A percentile compares a stretch with the other conserved stretches of the same genome.
Conservation (phyloP, 805 yeast species). For the Hanseniaspora vineae region DNA sequence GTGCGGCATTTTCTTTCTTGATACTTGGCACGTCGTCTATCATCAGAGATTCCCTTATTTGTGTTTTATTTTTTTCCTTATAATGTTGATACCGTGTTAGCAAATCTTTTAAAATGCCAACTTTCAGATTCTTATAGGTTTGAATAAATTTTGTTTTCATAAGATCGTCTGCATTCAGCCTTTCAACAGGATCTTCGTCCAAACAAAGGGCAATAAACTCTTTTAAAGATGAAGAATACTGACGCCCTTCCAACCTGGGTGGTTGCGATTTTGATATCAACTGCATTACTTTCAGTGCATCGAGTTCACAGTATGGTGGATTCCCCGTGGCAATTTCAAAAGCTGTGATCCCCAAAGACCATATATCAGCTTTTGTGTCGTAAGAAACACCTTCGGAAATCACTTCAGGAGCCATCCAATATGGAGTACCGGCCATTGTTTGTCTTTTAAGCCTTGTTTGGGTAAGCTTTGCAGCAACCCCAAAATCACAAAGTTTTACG, state of each 20-base stretch:
- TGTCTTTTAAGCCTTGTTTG: conserved; percentile 66
- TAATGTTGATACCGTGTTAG: conserved; percentile 60
- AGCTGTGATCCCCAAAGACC: conserved; percentile 93
- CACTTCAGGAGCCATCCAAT: conserved; percentile 99
- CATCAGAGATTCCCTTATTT: conserved; percentile 35
- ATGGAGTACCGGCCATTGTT: conserved; percentile 92
- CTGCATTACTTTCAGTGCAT: conserved; percentile 90
- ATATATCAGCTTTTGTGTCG: conserved; percentile 87
- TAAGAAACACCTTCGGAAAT: conserved; percentile 81
- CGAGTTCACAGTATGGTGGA: conserved; percentile 94
- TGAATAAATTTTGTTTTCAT: conserved; percentile 62
- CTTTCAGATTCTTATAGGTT: conserved; percentile 45
- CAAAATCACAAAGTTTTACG: conserved; percentile 91
- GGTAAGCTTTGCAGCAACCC: conserved; percentile 91
- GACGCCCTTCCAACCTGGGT: conserved; percentile 85
- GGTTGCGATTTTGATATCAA: conserved; percentile 88
- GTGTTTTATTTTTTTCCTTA: conserved; percentile 52
- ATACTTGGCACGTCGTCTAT: conserved; percentile 30
- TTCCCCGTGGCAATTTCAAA: conserved; percentile 94
- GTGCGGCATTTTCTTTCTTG: conserved; percentile 11
- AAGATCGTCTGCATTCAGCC: conserved; percentile 80
- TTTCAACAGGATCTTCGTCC: conserved; percentile 84
- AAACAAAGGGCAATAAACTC: conserved; percentile 85
- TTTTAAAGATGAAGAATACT: conserved; percentile 60
- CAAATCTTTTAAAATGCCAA: conserved; percentile 54